Evolutionary conservation across 2,329 filamentous ascomycete genomes (phyloP), one percentile per base, ranked within the genome.

Genomic region (Colletotrichum chrysophilum): DNA sequence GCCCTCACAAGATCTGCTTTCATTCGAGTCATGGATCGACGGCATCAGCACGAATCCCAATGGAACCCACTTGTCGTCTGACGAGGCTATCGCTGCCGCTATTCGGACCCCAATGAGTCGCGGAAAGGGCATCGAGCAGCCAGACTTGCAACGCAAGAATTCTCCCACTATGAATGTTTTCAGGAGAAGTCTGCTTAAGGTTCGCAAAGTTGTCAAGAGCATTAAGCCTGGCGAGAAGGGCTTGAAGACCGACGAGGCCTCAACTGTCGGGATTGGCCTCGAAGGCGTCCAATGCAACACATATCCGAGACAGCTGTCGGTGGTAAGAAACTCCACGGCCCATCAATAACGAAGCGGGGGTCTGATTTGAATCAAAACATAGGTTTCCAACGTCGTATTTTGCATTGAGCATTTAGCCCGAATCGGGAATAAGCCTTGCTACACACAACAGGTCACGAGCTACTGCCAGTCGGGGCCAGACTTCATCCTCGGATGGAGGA

Each of bases 401-500:
- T 70, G 66, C 8, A 61, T 72, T 55, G 52, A 61, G 10, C 16
- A 55, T 12, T 10, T 72, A 14, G 62, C 70, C n/a, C n/a, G 26
- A 4, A 10, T 32, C 16, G 36, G 36, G 16, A 36, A 61, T 7
- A 32, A 34, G 7, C 58, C 55, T 14, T 61, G 64, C 55, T 28
- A 70, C 3, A 34, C 68, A 13, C 8, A 36, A 6, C 13, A 12
- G 38, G 7, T 64, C 43, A 64, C 24, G 5, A 9, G 56, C n/a
- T 64, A 21, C 10, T 70, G 56, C 4, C 24, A 72, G 4, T 24
- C 66, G 18, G 66, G 66, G 4, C 30, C 21, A 18, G 67, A 30
- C 5, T 72, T 72, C 55, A 68, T 72, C 36, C 4, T 68, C n/a
- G 64, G 70, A 48, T 72, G 70, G 70, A 72, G 21, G 13, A 72